Base-by-base conservation (phyloP, 768 basidiomycete genomes). In the Atractiella rhizophila region DNA sequence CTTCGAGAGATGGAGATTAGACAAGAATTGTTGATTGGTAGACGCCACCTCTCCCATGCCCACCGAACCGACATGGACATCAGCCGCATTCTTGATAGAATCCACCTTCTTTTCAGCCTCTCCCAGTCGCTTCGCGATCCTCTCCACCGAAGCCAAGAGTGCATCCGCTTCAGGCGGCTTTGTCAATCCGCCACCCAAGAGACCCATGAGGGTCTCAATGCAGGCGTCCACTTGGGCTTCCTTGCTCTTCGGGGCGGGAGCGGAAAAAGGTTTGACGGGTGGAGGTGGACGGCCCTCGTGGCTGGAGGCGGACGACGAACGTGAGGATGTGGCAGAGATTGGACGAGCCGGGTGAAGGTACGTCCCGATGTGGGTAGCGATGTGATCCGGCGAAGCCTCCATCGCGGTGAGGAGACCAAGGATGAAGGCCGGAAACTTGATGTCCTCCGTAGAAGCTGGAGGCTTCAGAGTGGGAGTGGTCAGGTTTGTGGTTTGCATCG, bases 361-460 rank as follows among this genome's bases (percentile, higher is more conserved):
- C n/a, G n/a, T n/a, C n/a, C n/a, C 21, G 29, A 50, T 40, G 42
- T 48, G 45, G n/a, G 37, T 11, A 2, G 58, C 40, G 34, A 47
- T 36, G 11, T 55, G 53, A 2, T 57, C 56, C 3, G 54, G 53
- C 54, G 60, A 58, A 4, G 49, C 21, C 15, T 54, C 54, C 43
- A 51, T 40, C 4, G 51, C 44, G 32, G 43, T 47, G 23, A 51
- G 42, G 36, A 51, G 49, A 3, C 40, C 43, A 26, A 51, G 50
- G 40, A 49, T 29, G 39, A 49, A 45, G 18, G 46, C 20, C 12
- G 53, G 46, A 46, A 53, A 51, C n/a, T n/a, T n/a, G n/a, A n/a
- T n/a, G n/a, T n/a, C n/a, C n/a, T n/a, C n/a, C n/a, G n/a, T n/a
- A n/a, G n/a, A n/a, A n/a, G n/a, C n/a, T n/a, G n/a, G n/a, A n/a